phyloP scores from a whole-genome alignment of 345 rosid genomes.

The Alliaria petiolata region DNA sequence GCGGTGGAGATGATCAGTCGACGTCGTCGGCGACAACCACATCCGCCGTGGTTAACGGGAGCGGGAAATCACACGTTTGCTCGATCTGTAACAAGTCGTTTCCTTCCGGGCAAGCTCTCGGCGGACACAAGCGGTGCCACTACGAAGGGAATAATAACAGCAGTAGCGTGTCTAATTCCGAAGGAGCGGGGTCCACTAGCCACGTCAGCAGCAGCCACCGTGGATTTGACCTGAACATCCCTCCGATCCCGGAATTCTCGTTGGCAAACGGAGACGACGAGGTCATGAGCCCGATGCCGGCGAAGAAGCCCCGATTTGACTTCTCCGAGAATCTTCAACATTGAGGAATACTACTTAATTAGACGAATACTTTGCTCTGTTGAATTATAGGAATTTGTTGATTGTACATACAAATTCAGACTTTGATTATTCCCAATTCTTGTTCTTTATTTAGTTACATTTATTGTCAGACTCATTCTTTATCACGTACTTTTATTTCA shows the following conservation, averaged over 20 bases:
- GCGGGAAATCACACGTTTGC: constrained; percentile 48
- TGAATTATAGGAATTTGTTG: constrained; percentile 25
- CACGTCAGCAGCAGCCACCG: constrained; percentile 51
- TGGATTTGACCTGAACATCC: constrained; percentile 65
- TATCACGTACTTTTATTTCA: background rate
- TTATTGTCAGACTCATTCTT: background rate
- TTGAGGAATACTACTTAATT: background rate
- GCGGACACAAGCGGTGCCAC: constrained; percentile 77
- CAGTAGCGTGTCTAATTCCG: constrained; percentile 43
- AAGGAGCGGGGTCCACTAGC: constrained; percentile 56
- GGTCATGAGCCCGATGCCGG: constrained; percentile 52
- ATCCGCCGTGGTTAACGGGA: background rate
- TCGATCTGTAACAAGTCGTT: constrained; percentile 59
- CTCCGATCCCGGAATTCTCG: constrained; percentile 58
- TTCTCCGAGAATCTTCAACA: constrained; percentile 14
- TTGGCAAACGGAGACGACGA: constrained; percentile 41
- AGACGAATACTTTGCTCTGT: background rate
- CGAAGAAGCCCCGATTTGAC: constrained; percentile 42
- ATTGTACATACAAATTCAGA: constrained; percentile 25
- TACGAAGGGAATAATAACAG: constrained; percentile 42
- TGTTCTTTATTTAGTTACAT: background rate
- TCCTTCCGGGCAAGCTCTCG: constrained; percentile 70
- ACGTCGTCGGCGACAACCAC: constrained; percentile 5
- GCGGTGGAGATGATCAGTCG: constrained; percentile 27
- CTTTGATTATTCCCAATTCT: constrained; percentile 13